Evolutionary conservation across 2,329 filamentous ascomycete species (phyloP), one percentile per base, ranked within the genome.

Genomic region (Penicillium fuscoglaucum): DNA sequence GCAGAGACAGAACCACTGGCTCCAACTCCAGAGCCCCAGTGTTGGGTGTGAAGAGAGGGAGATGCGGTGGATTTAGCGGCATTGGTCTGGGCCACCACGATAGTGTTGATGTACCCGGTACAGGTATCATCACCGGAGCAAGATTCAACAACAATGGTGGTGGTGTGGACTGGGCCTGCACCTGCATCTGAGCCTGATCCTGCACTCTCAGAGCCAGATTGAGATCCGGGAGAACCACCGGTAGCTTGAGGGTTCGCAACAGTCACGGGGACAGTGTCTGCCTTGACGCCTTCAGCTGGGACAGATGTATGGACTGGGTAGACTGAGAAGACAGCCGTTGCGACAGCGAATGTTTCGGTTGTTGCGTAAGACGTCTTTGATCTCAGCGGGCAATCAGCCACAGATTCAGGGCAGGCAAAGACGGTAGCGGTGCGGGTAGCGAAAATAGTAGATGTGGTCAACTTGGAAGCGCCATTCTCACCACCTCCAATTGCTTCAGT

Each of bases 281-380:
- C 9, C 3, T 37, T 1, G 17, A 37, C 35, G 8, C 17, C 17
- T 37, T n/a, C 17, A 7, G 6, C 37, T 13, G 24, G 19, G 12
- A 51, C 6, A 4, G 26, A 40, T 15, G 48, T 41, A n/a, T 41
- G 8, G 15, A 10, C 35, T 13, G 26, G 9, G 12, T 50, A 31
- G 1, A 70, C 56, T 17, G 68, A 65, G 58, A 63, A 71, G 37
- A 68, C 59, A 2, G 68, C 69, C 6, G 68, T 70, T 19, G 62
- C 63, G 15, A 68, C 52, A 28, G 62, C 44, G 12, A 68, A 46
- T 10, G 60, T 68, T 43, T 68, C 63, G 2, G 68, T 70, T 21
- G 64, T 67, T 29, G 58, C 54, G 26, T 54, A 56, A 5, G 50
- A 62, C 21, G 55, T 64, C 58, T 59, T 55, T 4, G 50, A 56